Evolutionary conservation across 164 flowering plant species (phyloP).

Genomic region (Stephania yunnanensis): DNA sequence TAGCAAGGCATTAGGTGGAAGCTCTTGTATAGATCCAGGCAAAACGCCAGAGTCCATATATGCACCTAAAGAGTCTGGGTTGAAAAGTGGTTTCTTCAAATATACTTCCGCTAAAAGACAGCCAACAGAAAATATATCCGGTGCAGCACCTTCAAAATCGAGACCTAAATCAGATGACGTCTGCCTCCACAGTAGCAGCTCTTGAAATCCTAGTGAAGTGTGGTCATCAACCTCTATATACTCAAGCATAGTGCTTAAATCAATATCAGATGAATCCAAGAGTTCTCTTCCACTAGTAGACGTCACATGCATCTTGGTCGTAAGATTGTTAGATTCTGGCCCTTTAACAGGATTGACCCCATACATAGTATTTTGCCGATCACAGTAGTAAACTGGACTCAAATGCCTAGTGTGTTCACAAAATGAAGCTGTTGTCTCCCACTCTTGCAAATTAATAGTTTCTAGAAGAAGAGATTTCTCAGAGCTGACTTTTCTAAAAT

Average conservation of each 20-base stretch:
- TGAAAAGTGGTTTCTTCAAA: constrained; percentile 75
- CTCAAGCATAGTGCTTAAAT: constrained; percentile 54
- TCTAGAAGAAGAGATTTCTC: constrained; percentile 29
- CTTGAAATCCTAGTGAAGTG: constrained; percentile 58
- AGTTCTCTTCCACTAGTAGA: constrained; percentile 15
- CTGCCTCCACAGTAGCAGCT: constrained; percentile 67
- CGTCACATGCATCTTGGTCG: constrained; percentile 8
- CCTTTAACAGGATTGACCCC: constrained; percentile 16
- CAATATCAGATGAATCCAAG: constrained; percentile 26
- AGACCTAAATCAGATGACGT: constrained; percentile 26
- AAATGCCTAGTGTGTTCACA: constrained; percentile 62
- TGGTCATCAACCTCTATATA: constrained; percentile 53
- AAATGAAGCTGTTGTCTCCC: constrained; percentile 69
- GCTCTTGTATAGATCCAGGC: constrained; percentile 57
- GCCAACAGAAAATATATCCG: constrained; percentile 84
- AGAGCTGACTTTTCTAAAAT: constrained; percentile 11
- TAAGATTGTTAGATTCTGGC: constrained; percentile 10
- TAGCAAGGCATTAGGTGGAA: constrained; percentile 52
- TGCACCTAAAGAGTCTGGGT: constrained; percentile 39
- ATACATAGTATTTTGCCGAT: constrained; percentile 15
- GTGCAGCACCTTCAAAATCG: constrained; percentile 39
- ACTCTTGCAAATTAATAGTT: constrained; percentile 40
- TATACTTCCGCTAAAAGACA: constrained; percentile 86
- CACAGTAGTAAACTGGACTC: constrained; percentile 45
- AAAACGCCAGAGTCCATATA: constrained; percentile 54